Conservation (phyloP, 345 rosid species). For the Populus alba region DNA sequence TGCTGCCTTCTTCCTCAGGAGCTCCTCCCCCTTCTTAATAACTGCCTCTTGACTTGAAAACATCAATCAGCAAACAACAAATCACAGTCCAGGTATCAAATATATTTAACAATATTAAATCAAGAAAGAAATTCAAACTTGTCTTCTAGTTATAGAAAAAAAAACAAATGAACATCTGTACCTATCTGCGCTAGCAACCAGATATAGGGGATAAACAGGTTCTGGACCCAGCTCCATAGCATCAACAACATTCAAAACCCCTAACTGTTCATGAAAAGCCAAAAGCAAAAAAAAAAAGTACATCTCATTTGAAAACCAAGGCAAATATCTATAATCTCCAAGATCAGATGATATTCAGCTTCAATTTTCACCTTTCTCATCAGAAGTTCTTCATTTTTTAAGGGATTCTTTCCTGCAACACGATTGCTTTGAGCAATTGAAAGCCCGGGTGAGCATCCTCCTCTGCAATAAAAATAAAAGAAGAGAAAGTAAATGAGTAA, state of each 20-base stretch:
- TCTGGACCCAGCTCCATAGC: conserved; percentile 70
- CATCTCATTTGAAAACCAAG: not conserved
- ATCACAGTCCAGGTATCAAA: conserved; percentile 13
- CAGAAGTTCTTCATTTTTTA: conserved; percentile 66
- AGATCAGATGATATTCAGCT: conserved; percentile 11
- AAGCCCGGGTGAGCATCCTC: conserved; percentile 83
- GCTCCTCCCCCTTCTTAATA: conserved; percentile 80
- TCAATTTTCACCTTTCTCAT: conserved; percentile 61
- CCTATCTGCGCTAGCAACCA: conserved; percentile 81
- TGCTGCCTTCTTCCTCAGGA: conserved; percentile 70
- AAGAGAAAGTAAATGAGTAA: conserved; percentile 7
- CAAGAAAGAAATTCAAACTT: not conserved
- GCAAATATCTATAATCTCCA: not conserved
- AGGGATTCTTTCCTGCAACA: conserved; percentile 63
- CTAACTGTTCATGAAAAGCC: conserved; percentile 49
- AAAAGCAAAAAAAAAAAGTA: conserved; percentile 9
- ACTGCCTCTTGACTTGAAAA: conserved; percentile 79
- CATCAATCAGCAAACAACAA: conserved; percentile 31
- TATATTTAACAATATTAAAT: conserved; percentile 2
- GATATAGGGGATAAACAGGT: conserved; percentile 69
- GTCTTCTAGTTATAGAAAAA: conserved; percentile 7
- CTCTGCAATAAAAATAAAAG: conserved; percentile 43
- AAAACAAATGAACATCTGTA: conserved; percentile 22
- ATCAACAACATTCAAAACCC: conserved; percentile 83
- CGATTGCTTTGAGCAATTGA: conserved; percentile 73